A percentile compares a stretch with the other conserved stretches of the same genome.
Evolutionary conservation across 805 yeast species (phyloP).

Genomic region (Kregervanrija delftensis): DNA sequence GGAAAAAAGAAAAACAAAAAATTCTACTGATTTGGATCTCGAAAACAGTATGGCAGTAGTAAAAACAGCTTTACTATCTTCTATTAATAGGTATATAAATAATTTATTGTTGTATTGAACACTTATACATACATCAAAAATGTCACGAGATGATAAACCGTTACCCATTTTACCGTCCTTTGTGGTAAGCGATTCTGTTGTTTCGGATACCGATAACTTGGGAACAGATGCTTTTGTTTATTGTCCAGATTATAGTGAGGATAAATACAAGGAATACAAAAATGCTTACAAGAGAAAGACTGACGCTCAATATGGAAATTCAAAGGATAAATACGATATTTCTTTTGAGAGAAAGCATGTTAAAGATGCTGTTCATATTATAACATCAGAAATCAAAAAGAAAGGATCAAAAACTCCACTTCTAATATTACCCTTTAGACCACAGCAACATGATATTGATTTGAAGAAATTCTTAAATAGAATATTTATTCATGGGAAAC

Average conservation of each 20-base stretch:
- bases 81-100: no score
- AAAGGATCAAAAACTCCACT: conserved; percentile 70
- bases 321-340: conserved; percentile 21
- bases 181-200: background rate
- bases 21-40: no score
- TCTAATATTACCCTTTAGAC: conserved; percentile 69
- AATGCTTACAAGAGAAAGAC: conserved; percentile 22
- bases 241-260: conserved; percentile 21
- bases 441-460: conserved; percentile 55
- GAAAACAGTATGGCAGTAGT: no score
- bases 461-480: conserved; percentile 49
- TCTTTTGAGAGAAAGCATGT: conserved; percentile 60
- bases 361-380: conserved; percentile 57
- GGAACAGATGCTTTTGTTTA: conserved; percentile 23
- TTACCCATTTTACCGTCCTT: no score
- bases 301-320: conserved; percentile 19
- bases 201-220: background rate
- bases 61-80: no score
- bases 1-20: no score
- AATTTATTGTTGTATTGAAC: no score
- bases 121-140: no score
- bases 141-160: no score
- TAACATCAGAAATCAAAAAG: conserved; percentile 66
- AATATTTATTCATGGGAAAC: conserved; percentile 44
- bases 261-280: conserved; percentile 22